Evolutionary conservation across 352 stramenopile species (phyloP).

Genomic region (Phytophthora pinifolia): DNA sequence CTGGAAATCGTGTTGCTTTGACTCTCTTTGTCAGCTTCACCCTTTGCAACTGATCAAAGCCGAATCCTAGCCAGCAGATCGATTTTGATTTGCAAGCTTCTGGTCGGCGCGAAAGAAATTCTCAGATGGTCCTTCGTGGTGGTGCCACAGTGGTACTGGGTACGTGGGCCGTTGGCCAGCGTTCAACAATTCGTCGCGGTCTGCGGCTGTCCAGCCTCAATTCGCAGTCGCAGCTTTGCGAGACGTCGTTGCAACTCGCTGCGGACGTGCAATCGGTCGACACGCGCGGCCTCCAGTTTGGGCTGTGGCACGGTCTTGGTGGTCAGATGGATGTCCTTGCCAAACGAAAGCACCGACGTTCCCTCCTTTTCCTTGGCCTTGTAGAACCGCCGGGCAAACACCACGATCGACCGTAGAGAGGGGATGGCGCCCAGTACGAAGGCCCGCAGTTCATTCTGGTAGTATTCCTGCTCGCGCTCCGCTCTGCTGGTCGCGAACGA

Average conservation of each 20-base stretch:
- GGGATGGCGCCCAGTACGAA: slow-evolving; percentile 41
- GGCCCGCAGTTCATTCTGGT: slow-evolving; percentile 59
- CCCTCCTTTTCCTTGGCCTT: slow-evolving; percentile 26
- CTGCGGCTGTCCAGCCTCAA: too few relatives aligned
- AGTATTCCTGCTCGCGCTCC: slow-evolving; percentile 47
- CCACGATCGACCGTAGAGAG: slow-evolving; percentile 31
- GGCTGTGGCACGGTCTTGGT: slow-evolving; percentile 44
- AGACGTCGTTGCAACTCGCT: slow-evolving; percentile 49
- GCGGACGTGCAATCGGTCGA: slow-evolving; percentile 52
- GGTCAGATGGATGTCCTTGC: slow-evolving; percentile 64
- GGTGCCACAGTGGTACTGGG: slow-evolving; percentile 17
- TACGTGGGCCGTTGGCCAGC: not conserved
- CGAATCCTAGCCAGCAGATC: too few relatives aligned
- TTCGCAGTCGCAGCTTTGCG: slow-evolving; percentile 3
- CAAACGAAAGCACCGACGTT: slow-evolving; percentile 63
- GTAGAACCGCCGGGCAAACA: slow-evolving; percentile 74
- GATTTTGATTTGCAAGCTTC: slow-evolving; percentile 1
- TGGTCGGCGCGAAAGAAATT: slow-evolving; percentile 24
- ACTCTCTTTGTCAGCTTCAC: too few relatives aligned
- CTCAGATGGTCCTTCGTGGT: slow-evolving; percentile 5
- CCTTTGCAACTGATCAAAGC: too few relatives aligned
- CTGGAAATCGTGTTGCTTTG: too few relatives aligned
- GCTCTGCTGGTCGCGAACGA: slow-evolving; percentile 37
- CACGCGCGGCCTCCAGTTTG: slow-evolving; percentile 62
- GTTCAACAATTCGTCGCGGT: not conserved